Evolutionary conservation across 208 protist genomes (phyloP).

Genomic region (Leptomonas seymouri): DNA sequence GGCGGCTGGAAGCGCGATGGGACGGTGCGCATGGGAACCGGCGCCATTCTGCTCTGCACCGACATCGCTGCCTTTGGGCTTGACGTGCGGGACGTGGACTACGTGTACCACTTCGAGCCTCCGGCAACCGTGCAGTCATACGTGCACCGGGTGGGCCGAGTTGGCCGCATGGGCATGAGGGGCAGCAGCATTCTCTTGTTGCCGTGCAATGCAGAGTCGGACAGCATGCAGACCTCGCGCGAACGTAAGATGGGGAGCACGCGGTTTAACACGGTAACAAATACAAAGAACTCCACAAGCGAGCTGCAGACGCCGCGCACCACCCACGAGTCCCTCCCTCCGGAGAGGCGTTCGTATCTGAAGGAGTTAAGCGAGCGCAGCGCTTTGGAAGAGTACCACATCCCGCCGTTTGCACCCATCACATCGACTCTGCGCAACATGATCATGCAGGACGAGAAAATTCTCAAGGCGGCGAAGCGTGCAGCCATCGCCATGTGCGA

Average conservation of each 20-base stretch:
- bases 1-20: slow-evolving; percentile 84
- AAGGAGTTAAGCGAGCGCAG: slow-evolving; percentile 50
- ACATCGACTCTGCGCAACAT: slow-evolving; percentile 75
- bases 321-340: slow-evolving; percentile 34
- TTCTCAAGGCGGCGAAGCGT: slow-evolving; percentile 57
- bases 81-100: slow-evolving; percentile 92
- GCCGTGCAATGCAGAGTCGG: slow-evolving; percentile 45
- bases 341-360: slow-evolving; percentile 55
- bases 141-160: slow-evolving; percentile 90
- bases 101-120: slow-evolving; percentile 93
- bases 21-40: slow-evolving; percentile 57
- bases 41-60: slow-evolving; percentile 89
- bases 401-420: slow-evolving; percentile 83
- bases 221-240: slow-evolving; percentile 26
- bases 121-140: slow-evolving; percentile 80
- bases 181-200: slow-evolving; percentile 86
- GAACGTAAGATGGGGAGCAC: slow-evolving; percentile 74
- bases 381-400: slow-evolving; percentile 55
- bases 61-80: slow-evolving; percentile 90
- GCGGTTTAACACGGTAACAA: slow-evolving; percentile 79
- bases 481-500: slow-evolving; percentile 80
- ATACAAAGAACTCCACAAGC: slow-evolving; percentile 68
- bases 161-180: slow-evolving; percentile 89
- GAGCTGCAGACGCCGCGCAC: slow-evolving; percentile 52
- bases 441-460: slow-evolving; percentile 61